Evolutionary conservation across 2,329 filamentous ascomycete genomes (phyloP).

Genomic region (Monilinia polystroma): DNA sequence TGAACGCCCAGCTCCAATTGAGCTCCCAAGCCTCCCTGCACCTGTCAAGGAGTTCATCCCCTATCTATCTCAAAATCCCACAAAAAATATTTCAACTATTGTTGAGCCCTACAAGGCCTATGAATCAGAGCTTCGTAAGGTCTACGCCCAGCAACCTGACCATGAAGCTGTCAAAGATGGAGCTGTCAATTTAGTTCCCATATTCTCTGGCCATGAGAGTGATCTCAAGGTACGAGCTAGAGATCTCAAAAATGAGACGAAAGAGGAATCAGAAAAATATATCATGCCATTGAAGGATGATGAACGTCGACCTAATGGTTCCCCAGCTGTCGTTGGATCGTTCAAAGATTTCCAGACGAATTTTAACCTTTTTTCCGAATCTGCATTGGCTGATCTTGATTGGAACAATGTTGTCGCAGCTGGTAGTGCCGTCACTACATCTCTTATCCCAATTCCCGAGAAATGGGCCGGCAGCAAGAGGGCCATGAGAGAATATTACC

Average conservation of each 20-base stretch:
- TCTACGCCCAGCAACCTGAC: slow-evolving; percentile 66
- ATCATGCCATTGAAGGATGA: slow-evolving; percentile 65
- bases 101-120: slow-evolving; percentile 66
- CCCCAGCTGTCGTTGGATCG: slow-evolving; percentile 65
- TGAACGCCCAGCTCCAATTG: slow-evolving; percentile 23
- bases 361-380: slow-evolving; percentile 80
- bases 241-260: slow-evolving; percentile 55
- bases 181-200: slow-evolving; percentile 62
- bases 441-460: slow-evolving; percentile 67
- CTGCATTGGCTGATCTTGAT: slow-evolving; percentile 69
- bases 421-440: slow-evolving; percentile 78
- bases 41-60: slow-evolving; percentile 38
- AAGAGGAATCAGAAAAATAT: slow-evolving; percentile 62
- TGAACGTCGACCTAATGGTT: slow-evolving; percentile 60
- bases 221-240: slow-evolving; percentile 63
- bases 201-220: slow-evolving; percentile 59
- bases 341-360: slow-evolving; percentile 74
- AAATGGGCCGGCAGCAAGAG: slow-evolving; percentile 62
- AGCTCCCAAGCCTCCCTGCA: slow-evolving; percentile 33
- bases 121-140: slow-evolving; percentile 63
- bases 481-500: slow-evolving; percentile 70
- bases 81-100: slow-evolving; percentile 56
- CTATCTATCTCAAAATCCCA: slow-evolving; percentile 56
- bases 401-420: slow-evolving; percentile 82
- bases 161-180: slow-evolving; percentile 57